Conservation (phyloP, 2,329 filamentous ascomycete genomes). For the Escovopsis sp. region DNA sequence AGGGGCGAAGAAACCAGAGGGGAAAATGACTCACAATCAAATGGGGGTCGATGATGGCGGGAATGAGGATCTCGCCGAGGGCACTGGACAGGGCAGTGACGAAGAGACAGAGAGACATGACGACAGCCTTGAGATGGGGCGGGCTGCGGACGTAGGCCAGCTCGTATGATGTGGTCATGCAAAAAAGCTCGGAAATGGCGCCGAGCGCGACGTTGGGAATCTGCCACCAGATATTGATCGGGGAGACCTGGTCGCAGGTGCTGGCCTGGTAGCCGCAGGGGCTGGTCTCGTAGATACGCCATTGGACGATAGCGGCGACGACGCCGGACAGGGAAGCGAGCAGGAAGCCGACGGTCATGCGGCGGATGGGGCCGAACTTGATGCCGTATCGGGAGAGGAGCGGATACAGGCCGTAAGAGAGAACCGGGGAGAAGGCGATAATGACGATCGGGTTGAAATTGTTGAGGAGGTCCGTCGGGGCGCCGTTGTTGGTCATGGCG, state of each 20-base stretch:
- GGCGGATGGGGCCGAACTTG: slow-evolving; percentile 5
- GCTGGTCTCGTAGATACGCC: slow-evolving; percentile 4
- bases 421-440: slow-evolving; percentile 3
- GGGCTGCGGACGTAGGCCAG: slow-evolving; percentile 5
- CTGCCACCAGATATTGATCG: slow-evolving; percentile 7
- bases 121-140: slow-evolving; percentile 5
- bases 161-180: slow-evolving; percentile 4
- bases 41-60: slow-evolving; percentile 3
- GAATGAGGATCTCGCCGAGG: slow-evolving; percentile 4
- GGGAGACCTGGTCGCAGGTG: slow-evolving; percentile 4
- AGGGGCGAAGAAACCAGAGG: not conserved
- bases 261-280: slow-evolving; percentile 5
- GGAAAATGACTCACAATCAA: slow-evolving; percentile 5
- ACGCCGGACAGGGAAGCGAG: slow-evolving; percentile 4
- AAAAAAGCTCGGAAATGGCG: slow-evolving; percentile 6
- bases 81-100: slow-evolving; percentile 5
- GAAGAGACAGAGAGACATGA: slow-evolving; percentile 5
- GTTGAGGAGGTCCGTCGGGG: slow-evolving; percentile 4
- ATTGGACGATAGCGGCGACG: slow-evolving; percentile 5
- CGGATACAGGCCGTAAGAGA: slow-evolving; percentile 4
- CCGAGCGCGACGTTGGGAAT: slow-evolving; percentile 4
- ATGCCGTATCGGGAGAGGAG: slow-evolving; percentile 2
- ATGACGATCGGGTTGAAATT: slow-evolving; percentile 6
- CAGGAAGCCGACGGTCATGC: slow-evolving; percentile 5
- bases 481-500: slow-evolving; percentile 7